Evolutionary conservation across 495 filamentous ascomycete species (phyloP).

Genomic region (Elasticomyces elasticus): DNA sequence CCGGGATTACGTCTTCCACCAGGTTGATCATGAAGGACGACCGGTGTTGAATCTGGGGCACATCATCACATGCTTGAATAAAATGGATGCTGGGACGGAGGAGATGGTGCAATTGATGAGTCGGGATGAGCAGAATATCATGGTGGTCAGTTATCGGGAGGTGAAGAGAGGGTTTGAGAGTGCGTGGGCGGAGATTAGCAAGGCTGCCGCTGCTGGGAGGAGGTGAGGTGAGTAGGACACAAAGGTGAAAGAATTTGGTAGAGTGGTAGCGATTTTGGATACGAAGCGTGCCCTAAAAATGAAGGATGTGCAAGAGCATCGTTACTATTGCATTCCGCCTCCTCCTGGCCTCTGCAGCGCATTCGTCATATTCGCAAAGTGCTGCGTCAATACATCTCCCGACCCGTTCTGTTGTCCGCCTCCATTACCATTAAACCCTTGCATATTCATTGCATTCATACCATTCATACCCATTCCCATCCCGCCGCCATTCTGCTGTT

Average conservation of each 20-base stretch:
- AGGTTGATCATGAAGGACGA: conserved; percentile 72
- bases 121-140: conserved; percentile 75
- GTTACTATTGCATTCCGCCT: too few species aligned
- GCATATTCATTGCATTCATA: neutral
- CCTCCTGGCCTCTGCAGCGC: conserved; percentile 5
- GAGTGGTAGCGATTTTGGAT: too few species aligned
- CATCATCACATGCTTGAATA: conserved; percentile 73
- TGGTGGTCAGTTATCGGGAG: conserved; percentile 81
- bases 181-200: conserved; percentile 71
- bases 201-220: conserved; percentile 34
- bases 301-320: too few species aligned
- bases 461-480: neutral
- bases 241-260: too few species aligned
- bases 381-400: conserved; percentile 1
- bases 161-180: conserved; percentile 66
- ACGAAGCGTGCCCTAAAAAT: too few species aligned
- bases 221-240: too few species aligned
- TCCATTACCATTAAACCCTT: neutral
- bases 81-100: conserved; percentile 80
- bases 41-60: conserved; percentile 77
- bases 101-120: conserved; percentile 80
- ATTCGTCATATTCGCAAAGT: conserved; percentile 10
- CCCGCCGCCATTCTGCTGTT: neutral
- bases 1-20: conserved; percentile 94
- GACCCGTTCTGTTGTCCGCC: conserved; percentile 1